phyloP scores from a whole-genome alignment of 176 grass and related monocot species.

The Eleusine indica region DNA sequence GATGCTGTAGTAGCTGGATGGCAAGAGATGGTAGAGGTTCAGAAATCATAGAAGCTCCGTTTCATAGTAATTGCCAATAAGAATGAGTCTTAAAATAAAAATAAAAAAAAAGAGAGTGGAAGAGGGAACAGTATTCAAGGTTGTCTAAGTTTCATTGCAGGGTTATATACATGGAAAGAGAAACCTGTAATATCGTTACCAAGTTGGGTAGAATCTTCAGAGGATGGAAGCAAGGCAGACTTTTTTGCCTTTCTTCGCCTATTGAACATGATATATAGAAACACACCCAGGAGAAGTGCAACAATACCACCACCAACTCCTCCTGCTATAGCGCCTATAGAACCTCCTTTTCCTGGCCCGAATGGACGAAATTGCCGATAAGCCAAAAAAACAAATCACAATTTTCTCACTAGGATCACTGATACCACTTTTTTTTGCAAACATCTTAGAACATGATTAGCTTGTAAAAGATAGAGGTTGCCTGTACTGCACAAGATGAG shows the following conservation, averaged over 20 bases:
- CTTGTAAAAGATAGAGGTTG: constrained; percentile 37
- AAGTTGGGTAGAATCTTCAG: constrained; percentile 60
- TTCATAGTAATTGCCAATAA: constrained; percentile 22
- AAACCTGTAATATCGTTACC: constrained; percentile 33
- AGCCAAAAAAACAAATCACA: constrained; percentile 17
- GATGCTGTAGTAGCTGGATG: constrained; percentile 32
- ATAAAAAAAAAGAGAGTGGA: not conserved
- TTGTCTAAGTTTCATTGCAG: not conserved
- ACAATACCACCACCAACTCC: constrained; percentile 54
- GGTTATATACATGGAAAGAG: constrained; percentile 2
- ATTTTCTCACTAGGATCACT: constrained; percentile 37
- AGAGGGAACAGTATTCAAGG: not conserved
- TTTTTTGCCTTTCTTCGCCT: constrained; percentile 68
- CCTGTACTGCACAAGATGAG: constrained; percentile 75
- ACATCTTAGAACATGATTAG: constrained; percentile 49
- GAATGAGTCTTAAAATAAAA: not conserved
- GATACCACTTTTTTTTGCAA: constrained; percentile 4
- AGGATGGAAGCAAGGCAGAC: constrained; percentile 47
- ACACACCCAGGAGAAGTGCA: constrained; percentile 43
- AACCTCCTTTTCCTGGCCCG: constrained; percentile 36
- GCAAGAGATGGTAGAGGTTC: constrained; percentile 24
- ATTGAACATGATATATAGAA: constrained; percentile 48
- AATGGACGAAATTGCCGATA: constrained; percentile 13
- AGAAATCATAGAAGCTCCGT: constrained; percentile 33
- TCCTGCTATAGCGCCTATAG: constrained; percentile 65